phyloP scores from a whole-genome alignment of 2,329 filamentous ascomycete species.

The Fusarium sp. region DNA sequence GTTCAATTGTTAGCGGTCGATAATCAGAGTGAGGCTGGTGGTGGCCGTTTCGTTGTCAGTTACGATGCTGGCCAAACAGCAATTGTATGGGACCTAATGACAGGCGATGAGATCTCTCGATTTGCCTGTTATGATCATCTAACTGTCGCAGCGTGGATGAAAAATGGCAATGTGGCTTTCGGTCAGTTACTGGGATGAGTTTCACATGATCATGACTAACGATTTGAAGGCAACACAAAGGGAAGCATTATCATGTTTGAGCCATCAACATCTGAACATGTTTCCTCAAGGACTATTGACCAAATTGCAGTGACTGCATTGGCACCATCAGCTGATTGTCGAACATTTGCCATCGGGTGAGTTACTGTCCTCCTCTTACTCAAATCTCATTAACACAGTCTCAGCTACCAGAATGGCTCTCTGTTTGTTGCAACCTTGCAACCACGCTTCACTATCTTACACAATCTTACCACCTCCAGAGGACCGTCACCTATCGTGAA shows the following conservation, averaged over 20 bases:
- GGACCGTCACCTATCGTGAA: constrained; percentile 88
- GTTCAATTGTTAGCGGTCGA: constrained; percentile 88
- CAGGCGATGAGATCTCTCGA: constrained; percentile 88
- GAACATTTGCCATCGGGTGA: constrained; percentile 96
- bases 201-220: constrained; percentile 30
- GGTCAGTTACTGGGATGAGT: constrained; percentile 66
- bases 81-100: constrained; percentile 96
- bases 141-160: constrained; percentile 91
- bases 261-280: constrained; percentile 89
- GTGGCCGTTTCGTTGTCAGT: constrained; percentile 88
- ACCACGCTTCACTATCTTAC: constrained; percentile 91
- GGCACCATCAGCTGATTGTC: constrained; percentile 87
- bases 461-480: constrained; percentile 87
- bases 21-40: constrained; percentile 87
- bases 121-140: constrained; percentile 92
- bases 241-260: constrained; percentile 96
- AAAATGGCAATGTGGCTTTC: constrained; percentile 95
- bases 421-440: constrained; percentile 89
- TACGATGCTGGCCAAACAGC: constrained; percentile 92
- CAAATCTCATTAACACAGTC: constrained; percentile 20
- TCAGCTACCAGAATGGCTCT: constrained; percentile 92
- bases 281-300: constrained; percentile 86
- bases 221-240: constrained; percentile 79
- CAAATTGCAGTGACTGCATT: constrained; percentile 96
- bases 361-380: constrained; percentile 33